These are phyloP conservation scores for Paracorniculantispora psalliotae DNA, from an alignment of 2,329 filamentous ascomycete genomes.

Conservation along the genomic window DNA sequence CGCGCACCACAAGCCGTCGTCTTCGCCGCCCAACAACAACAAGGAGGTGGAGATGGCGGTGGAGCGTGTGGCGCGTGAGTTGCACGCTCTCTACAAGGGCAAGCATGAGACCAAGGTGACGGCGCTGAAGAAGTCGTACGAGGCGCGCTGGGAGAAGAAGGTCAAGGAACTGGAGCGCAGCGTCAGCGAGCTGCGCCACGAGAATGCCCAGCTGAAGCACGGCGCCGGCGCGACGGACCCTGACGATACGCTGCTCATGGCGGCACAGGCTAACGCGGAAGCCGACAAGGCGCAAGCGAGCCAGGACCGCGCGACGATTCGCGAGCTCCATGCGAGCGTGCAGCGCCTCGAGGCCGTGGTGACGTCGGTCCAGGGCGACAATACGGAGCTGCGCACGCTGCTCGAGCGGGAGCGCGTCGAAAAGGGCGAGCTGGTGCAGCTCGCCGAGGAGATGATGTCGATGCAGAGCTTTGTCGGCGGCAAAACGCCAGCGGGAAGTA, in stretches of 20 bases:
- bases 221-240: conserved; percentile 62
- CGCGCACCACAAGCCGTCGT: neutral
- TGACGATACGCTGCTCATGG: conserved; percentile 37
- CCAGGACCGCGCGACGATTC: conserved; percentile 61
- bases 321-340: conserved; percentile 67
- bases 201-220: conserved; percentile 69
- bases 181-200: conserved; percentile 62
- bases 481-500: conserved; percentile 3
- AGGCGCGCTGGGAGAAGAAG: conserved; percentile 84
- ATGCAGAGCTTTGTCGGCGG: conserved; percentile 49
- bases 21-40: conserved; percentile 15
- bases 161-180: conserved; percentile 70
- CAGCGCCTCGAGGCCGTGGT: conserved; percentile 71
- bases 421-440: conserved; percentile 75
- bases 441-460: conserved; percentile 79
- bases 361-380: conserved; percentile 63
- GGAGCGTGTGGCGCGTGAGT: conserved; percentile 87
- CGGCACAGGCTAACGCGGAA: conserved; percentile 30
- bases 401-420: conserved; percentile 73
- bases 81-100: conserved; percentile 89
- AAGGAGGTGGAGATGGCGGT: conserved; percentile 77
- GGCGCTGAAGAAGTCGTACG: conserved; percentile 79
- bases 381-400: conserved; percentile 57
- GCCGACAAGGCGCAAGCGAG: conserved; percentile 55
- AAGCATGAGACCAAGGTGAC: conserved; percentile 97